Percentiles rank a stretch among this genome's conserved stretches.
phyloP scores from a whole-genome alignment of 2,329 filamentous ascomycete species.

The Pseudopithomyces maydicus region DNA sequence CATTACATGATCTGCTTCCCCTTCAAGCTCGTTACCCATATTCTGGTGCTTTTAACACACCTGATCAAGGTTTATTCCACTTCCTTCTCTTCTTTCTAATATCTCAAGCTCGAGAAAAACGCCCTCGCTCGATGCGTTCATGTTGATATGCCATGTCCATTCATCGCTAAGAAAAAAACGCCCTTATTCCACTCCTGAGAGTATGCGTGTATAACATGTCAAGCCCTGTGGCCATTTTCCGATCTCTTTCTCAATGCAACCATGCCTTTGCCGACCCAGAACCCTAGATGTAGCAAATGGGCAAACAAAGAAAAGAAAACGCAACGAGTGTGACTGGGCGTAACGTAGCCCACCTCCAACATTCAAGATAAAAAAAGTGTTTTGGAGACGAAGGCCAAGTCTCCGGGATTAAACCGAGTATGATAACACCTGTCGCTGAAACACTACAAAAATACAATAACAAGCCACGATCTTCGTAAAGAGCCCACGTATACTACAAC shows the following conservation, averaged over 20 bases:
- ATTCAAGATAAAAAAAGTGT: neutral
- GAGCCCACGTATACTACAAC: neutral
- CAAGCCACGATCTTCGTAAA: neutral
- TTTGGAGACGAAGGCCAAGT: neutral
- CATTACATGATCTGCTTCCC: too few species aligned
- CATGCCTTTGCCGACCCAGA: neutral
- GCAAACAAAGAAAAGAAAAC: slow-evolving; percentile 5
- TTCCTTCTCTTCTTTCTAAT: too few species aligned
- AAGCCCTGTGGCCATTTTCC: neutral
- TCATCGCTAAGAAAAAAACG: slow-evolving; percentile 1
- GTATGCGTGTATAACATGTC: neutral
- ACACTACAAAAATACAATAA: neutral
- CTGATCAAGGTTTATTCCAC: neutral
- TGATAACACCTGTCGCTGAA: slow-evolving; percentile 3
- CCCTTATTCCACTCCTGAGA: neutral
- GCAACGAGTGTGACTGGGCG: neutral
- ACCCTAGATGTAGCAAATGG: neutral
- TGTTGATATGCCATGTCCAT: neutral
- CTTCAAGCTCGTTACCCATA: neutral
- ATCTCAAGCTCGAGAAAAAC: neutral
- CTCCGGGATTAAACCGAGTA: slow-evolving; percentile 2
- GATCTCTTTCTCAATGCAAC: slow-evolving; percentile 1
- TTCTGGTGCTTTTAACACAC: neutral
- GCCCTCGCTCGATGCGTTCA: neutral
- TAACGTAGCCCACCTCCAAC: neutral